phyloP scores from a whole-genome alignment of 192 early-diverging fungal species.

The Thamnidium elegans region DNA sequence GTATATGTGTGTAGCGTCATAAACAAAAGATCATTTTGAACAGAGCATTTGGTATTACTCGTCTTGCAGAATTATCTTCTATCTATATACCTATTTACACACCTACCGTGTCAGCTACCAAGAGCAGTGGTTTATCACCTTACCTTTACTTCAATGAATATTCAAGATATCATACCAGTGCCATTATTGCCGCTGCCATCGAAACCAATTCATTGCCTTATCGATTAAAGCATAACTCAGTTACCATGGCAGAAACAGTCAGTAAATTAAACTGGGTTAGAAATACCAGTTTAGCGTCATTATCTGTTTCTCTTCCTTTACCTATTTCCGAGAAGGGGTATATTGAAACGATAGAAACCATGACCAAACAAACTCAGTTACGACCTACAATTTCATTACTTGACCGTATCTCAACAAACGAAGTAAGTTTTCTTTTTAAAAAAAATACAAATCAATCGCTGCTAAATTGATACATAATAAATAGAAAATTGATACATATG shows the following conservation, averaged over 20 bases:
- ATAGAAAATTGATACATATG: not conserved
- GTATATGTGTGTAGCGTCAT: constrained; percentile 12
- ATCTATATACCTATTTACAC: constrained; percentile 50
- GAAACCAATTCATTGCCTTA: constrained; percentile 46
- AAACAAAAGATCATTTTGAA: constrained; percentile 42
- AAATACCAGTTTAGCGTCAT: constrained; percentile 9
- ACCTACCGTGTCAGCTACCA: constrained; percentile 22
- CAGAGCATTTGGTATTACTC: constrained; percentile 33
- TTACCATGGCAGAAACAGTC: not conserved
- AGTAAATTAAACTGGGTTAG: constrained; percentile 16
- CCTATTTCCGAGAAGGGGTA: constrained; percentile 18
- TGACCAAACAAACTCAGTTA: not conserved
- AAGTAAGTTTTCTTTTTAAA: not conserved
- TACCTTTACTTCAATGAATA: constrained; percentile 39
- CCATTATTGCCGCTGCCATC: constrained; percentile 50
- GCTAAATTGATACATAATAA: too few species aligned
- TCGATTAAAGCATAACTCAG: constrained; percentile 18
- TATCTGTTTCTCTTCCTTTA: constrained; percentile 15
- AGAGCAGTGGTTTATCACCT: constrained; percentile 27
- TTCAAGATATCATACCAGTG: constrained; percentile 52
- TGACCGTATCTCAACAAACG: not conserved
- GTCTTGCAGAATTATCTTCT: constrained; percentile 45
- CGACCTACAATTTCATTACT: constrained; percentile 5
- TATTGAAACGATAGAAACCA: not conserved
- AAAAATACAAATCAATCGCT: too few species aligned